Evolutionary conservation across 345 rosid species (phyloP), one percentile per base, ranked within the genome.

Genomic region (Hibiscus tridactylites): DNA sequence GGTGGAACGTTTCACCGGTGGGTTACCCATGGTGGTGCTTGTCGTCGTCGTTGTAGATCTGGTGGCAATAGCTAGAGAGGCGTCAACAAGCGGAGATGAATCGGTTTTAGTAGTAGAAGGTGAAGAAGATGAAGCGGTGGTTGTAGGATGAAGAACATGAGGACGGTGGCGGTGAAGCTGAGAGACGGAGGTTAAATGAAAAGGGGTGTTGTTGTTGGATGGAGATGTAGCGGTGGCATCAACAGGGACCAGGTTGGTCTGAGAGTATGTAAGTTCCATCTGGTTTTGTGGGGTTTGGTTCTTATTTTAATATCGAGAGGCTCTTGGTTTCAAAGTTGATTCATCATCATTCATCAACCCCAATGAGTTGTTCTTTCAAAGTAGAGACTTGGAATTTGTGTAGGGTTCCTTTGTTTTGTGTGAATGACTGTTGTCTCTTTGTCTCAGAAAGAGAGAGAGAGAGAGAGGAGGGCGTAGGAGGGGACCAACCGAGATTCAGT

Each of bases 51-150:
- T 70, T 47, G 68, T n/a, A 82, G 91, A 89, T 85, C 91, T 86
- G 86, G 95, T 85, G 60, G 88, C 86, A 71, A 87, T 87, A 71
- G 90, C 88, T 1, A 87, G 87, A 49, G 90, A 87, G 0, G 91
- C 81, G 71, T 87, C 95, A 15, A 87, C 83, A 52, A 79, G 80
- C 13, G 76, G 85, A 8, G 81, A 73, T 0, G 86, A 68, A 4
- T 72, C 60, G 17, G 77, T 56, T 6, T 82, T 33, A 3, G 79
- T 33, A 16, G 85, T 37, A 2, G 79, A 28, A 31, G 77, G 11
- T 10, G 82, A 21, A 78, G 80, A 46, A 11, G 84, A 47, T 21
- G 87, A 70, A 29, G 75, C 11, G 19, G 69, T 8, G 1, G 54
- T 24, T 8, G 56, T 52, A 58, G 72, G 50, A 73, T 61, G 49